Evolutionary conservation across 805 yeast species (phyloP), one percentile per base, ranked within the genome.

Genomic region (Yarrowia osloensis): DNA sequence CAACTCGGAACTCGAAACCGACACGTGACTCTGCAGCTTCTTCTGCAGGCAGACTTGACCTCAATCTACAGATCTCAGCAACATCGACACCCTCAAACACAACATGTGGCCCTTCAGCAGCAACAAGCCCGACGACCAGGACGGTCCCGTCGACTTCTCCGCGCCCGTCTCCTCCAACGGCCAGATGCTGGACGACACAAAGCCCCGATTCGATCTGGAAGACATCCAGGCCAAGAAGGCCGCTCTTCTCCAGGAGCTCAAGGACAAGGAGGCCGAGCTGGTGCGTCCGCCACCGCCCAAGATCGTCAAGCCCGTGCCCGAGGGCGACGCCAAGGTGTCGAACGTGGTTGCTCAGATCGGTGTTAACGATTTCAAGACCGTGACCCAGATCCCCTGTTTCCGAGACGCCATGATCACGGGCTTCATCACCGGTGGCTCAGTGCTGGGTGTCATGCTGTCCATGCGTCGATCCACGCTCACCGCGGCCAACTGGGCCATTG

Each of bases 401-500:
- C 72, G 80, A 39, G 70, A 71, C 35, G 79, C 79, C 8, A 74
- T 77, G 70, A 72, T 77, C 35, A 72, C 78, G 0, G 80, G 80
- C 1, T 67, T 72, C 21, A 76, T 78, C 15, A 73, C 77, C 35
- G 75, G 77, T 3, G 70, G 69, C 3, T 76, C 73, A 4, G 71
- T 74, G 7, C 71, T 74, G 9, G 74, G 70, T 9, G 78, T 77
- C 15, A 68, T 78, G 68, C 47, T 69, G 13, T 49, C 67, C 11
- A 39, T 63, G 57, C 35, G 67, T 35, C 57, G 59, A 26, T 40
- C 67, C 13, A 46, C 70, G 0, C 49, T 76, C 8, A 63, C 69
- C 35, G 87, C 96, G 0, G 80, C 85, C 17, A 90, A 93, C 74
- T 93, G 97, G 97, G 88, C 88, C 11, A 81, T 90, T 62, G 89